Evolutionary conservation across 805 yeast species (phyloP), one percentile per base, ranked within the genome.

Genomic region (Candida odintsovae): DNA sequence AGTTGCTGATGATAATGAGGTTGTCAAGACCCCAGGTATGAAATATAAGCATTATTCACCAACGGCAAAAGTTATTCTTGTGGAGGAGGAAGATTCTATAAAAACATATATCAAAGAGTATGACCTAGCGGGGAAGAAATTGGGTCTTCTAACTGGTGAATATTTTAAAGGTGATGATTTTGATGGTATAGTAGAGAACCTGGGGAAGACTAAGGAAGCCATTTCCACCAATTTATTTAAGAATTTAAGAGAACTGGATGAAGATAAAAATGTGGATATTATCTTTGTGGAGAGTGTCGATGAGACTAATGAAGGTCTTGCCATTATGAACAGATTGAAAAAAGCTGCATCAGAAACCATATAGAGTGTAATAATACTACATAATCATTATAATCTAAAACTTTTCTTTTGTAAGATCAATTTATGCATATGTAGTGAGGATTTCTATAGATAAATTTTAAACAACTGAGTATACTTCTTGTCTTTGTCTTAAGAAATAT

Each of bases 31-130:
- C 0, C 99, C 99, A 0, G 99, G 99, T 0, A 94, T 94, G 99
- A 94, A 94, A 61, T 94, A 94, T 63, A 82, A 86, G 55, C 99
- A 94, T 64, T 94, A 94, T 63, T 86, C 97, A 0, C 99, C 99
- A 4, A 75, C 76, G 2, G 96, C 97, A 0, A 80, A 76, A 48
- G 98, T 94, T 4, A 69, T 85, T 0, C 64, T 90, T 6, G 79
- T 89, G 51, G 70, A 76, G 46, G 77, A 82, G 0, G 53, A 53
- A 22, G 28, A 35, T 1, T 31, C 44, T 1, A 59, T 57, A 12
- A 8, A 48, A 2, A 42, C 49, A 1, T 72, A 68, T 1, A 54
- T 78, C 15, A 38, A 47, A n/a, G 37, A 58, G 0, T 54, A 65
- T 29, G 47, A 57, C 13, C 38, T 57, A 1, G 44, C 51, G n/a